phyloP scores from a whole-genome alignment of 139 green algal genomes.

The Chlorella ohadii region DNA sequence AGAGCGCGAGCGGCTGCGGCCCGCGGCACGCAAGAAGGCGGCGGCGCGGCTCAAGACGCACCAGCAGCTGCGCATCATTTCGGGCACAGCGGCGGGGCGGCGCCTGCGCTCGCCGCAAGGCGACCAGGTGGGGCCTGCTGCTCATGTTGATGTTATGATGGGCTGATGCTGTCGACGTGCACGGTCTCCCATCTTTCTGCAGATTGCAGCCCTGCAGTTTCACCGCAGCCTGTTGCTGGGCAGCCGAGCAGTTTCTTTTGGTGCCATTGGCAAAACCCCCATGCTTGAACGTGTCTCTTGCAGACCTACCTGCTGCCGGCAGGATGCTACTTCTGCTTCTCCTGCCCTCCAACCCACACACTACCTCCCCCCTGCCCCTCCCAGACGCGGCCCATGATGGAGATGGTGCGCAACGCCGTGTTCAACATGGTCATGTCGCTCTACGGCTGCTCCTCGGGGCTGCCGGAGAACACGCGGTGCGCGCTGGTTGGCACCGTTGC shows the following conservation, averaged over 20 bases:
- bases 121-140: constrained; percentile 48
- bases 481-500: not conserved
- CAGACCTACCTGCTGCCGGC: too few species aligned
- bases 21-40: constrained; percentile 30
- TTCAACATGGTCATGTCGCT: constrained; percentile 82
- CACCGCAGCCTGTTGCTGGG: too few species aligned
- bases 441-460: constrained; percentile 39
- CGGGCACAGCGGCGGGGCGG: constrained; percentile 55
- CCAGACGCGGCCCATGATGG: constrained; percentile 89
- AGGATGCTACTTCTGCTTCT: too few species aligned
- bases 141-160: not conserved
- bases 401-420: constrained; percentile 79
- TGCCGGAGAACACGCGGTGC: constrained; percentile 51
- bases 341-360: not conserved
- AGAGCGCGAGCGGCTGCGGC: constrained; percentile 47
- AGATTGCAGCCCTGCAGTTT: too few species aligned
- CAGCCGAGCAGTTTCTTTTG: too few species aligned
- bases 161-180: too few species aligned
- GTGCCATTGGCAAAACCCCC: too few species aligned
- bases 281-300: too few species aligned
- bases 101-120: constrained; percentile 41
- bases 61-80: constrained; percentile 66
- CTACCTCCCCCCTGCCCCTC: not conserved
- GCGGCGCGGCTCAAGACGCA: constrained; percentile 59
- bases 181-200: too few species aligned